Percentiles rank a stretch among this genome's conserved stretches.
Evolutionary conservation across 169 alveolate genomes (phyloP).

Genomic region (Plasmodium yoelii): DNA sequence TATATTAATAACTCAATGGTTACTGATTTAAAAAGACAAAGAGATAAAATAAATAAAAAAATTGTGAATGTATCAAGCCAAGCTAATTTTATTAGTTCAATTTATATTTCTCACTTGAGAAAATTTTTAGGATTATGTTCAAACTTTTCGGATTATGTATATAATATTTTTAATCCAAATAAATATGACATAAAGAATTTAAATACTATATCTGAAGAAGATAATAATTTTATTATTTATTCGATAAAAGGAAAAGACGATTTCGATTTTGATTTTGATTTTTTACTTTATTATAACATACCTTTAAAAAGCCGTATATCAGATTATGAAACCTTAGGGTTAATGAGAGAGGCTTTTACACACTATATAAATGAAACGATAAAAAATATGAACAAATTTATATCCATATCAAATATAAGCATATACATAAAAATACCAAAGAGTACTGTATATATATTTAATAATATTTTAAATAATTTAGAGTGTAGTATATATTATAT

Average conservation of each 20-base stretch:
- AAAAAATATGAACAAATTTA: slow-evolving; percentile 21
- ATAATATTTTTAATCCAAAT: slow-evolving; percentile 46
- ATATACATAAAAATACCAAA: slow-evolving; percentile 49
- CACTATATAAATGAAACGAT: slow-evolving; percentile 29
- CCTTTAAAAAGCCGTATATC: slow-evolving; percentile 56
- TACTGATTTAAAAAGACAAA: not conserved
- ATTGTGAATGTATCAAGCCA: slow-evolving; percentile 11
- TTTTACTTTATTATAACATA: slow-evolving; percentile 21
- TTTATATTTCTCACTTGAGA: slow-evolving; percentile 67
- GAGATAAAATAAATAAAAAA: slow-evolving; percentile 4
- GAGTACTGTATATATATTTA: slow-evolving; percentile 11
- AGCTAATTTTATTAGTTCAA: slow-evolving; percentile 44
- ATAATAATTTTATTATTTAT: slow-evolving; percentile 21
- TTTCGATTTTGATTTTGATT: not conserved
- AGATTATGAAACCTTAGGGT: slow-evolving; percentile 14
- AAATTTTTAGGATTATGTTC: slow-evolving; percentile 42
- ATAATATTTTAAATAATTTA: slow-evolving; percentile 35
- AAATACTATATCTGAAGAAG: slow-evolving; percentile 26
- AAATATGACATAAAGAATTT: slow-evolving; percentile 31
- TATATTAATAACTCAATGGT: slow-evolving; percentile 28
- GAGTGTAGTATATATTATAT: slow-evolving; percentile 60
- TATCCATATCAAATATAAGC: slow-evolving; percentile 60
- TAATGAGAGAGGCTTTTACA: slow-evolving; percentile 50
- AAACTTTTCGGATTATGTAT: slow-evolving; percentile 25
- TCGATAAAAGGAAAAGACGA: not conserved